These are phyloP conservation scores for Piromyces sp. DNA, from an alignment of 192 early-diverging fungal genomes.

Conservation along the genomic window DNA sequence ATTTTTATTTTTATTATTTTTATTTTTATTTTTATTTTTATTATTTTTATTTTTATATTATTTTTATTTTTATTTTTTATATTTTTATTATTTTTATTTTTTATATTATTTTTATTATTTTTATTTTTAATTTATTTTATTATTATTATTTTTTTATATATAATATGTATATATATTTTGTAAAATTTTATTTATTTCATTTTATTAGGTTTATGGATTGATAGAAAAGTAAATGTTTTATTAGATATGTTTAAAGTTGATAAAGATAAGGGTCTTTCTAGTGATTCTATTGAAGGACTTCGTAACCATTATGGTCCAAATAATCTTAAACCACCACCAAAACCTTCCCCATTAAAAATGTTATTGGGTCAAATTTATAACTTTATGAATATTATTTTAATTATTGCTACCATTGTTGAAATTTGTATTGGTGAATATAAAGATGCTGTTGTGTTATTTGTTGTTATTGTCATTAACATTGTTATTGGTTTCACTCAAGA, in stretches of 20 bases:
- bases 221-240: constrained; percentile 71
- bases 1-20: too few species aligned
- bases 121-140: too few species aligned
- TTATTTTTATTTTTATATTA: too few species aligned
- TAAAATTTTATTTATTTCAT: too few species aligned
- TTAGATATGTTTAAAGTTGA: constrained; percentile 69
- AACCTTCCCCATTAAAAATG: constrained; percentile 49
- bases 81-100: too few species aligned
- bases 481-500: constrained; percentile 73
- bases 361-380: constrained; percentile 78
- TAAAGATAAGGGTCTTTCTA: constrained; percentile 43
- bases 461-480: constrained; percentile 44
- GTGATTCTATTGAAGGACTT: constrained; percentile 32
- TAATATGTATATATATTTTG: too few species aligned
- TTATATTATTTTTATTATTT: too few species aligned
- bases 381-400: constrained; percentile 43
- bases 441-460: not conserved
- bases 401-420: constrained; percentile 1
- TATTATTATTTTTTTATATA: too few species aligned
- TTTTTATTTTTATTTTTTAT: too few species aligned
- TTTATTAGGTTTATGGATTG: constrained; percentile 21
- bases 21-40: too few species aligned
- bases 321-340: constrained; percentile 60
- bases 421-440: not conserved
- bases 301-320: constrained; percentile 71